Evolutionary conservation across 345 rosid genomes (phyloP), one percentile per base, ranked within the genome.

Genomic region (Eucalyptus pauciflora): DNA sequence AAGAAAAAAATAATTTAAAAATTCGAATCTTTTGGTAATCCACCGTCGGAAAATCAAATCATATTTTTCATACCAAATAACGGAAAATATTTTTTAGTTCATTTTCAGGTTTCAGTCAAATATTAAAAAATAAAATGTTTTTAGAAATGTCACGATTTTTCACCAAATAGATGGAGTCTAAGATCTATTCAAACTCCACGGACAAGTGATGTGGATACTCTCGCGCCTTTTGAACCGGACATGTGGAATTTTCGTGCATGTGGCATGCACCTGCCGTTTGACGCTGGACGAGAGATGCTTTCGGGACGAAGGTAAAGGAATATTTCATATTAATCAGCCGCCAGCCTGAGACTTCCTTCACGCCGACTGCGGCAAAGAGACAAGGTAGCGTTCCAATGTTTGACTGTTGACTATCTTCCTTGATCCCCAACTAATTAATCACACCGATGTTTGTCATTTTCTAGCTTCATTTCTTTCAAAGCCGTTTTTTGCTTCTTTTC

Each of bases 1-100:
- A 50, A 52, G 1, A 3, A 51, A 51, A 16, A 52, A 17, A 52
- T 3, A 1, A 52, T 52, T 52, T 52, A 52, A 52, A 52, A 52
- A 7, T 18, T 52, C 0, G 10, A 18, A 52, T 52, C 24, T 52
- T 52, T 18, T 52, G 0, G 2, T 18, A 52, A 52, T 52, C 24
- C 58, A 18, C 2, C 0, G 3, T 3, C 0, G 4, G 2, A 52
- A 18, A 52, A 52, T 52, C 24, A 52, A 52, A 52, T 52, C 10
- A 52, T 52, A 52, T 52, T 52, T 52, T 3, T 52, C 58, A 18
- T 52, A 52, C 10, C 9, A 52, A 52, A 52, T 18, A 52, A 10
- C 0, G 2, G 4, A 52, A 52, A 52, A 7, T 18, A 52, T 3
- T 7, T 18, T 52, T 52, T 52, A 52, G 58, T 52, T 52, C 58